Percentiles rank a stretch among this genome's conserved stretches.
Evolutionary conservation across 441 rosid species (phyloP).

Genomic region (Populus trichocarpa): DNA sequence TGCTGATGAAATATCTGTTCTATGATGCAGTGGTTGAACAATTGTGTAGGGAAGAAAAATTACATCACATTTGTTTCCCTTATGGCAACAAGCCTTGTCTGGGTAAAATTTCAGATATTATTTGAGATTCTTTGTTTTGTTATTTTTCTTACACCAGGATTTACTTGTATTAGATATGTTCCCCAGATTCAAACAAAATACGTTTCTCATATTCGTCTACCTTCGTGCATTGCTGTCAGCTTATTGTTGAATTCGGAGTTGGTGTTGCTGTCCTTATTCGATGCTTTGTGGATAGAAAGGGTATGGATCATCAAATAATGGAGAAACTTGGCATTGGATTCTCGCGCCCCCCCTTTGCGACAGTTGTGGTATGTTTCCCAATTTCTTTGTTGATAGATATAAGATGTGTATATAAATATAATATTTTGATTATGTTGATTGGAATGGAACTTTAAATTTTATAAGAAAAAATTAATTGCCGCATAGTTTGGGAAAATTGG

Average conservation of each 20-base stretch:
- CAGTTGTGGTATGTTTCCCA: slow-evolving; percentile 63
- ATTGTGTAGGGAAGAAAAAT: slow-evolving; percentile 90
- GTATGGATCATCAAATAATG: slow-evolving; percentile 62
- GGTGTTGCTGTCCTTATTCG: slow-evolving; percentile 91
- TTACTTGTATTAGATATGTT: background rate
- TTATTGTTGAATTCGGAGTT: slow-evolving; percentile 79
- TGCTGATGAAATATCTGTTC: slow-evolving; percentile 14
- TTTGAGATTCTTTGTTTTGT: slow-evolving; percentile 6
- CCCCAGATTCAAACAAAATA: background rate
- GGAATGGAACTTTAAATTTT: background rate
- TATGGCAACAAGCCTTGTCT: slow-evolving; percentile 80
- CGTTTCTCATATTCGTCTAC: slow-evolving; percentile 2
- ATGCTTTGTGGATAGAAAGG: slow-evolving; percentile 69
- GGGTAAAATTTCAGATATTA: slow-evolving; percentile 53
- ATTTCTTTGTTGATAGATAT: slow-evolving; percentile 4
- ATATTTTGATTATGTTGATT: background rate
- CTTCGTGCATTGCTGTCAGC: slow-evolving; percentile 46
- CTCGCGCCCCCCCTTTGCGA: slow-evolving; percentile 72
- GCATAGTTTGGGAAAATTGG: background rate
- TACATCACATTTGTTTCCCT: slow-evolving; percentile 84
- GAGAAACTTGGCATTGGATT: slow-evolving; percentile 88
- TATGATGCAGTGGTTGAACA: slow-evolving; percentile 87
- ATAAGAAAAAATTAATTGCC: background rate
- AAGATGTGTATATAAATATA: background rate
- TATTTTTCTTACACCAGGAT: background rate